A percentile compares a stretch with the other conserved stretches of the same genome.
These are phyloP conservation scores for Tricholoma flavovirens DNA, from an alignment of 768 basidiomycete species.

Conservation along the genomic window DNA sequence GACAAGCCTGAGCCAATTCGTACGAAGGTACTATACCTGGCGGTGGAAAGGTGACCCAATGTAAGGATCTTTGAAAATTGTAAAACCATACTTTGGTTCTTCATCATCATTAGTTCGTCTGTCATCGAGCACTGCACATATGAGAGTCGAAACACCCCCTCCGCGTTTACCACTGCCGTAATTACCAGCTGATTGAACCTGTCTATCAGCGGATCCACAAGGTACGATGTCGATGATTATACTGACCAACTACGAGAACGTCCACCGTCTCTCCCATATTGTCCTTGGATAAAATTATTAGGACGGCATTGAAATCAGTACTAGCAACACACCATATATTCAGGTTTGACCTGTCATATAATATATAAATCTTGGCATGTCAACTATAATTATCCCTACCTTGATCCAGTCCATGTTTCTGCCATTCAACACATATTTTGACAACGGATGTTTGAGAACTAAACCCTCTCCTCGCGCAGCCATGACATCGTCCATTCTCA, in stretches of 20 bases:
- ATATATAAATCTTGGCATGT: background rate
- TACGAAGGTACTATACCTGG: slow-evolving; percentile 81
- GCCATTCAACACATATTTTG: slow-evolving; percentile 81
- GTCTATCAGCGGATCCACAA: background rate
- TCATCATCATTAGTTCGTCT: slow-evolving; percentile 50
- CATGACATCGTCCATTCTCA: slow-evolving; percentile 79
- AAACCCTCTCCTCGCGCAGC: slow-evolving; percentile 86
- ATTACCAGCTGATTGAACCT: slow-evolving; percentile 55
- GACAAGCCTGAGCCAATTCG: slow-evolving; percentile 89
- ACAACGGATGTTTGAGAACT: slow-evolving; percentile 80
- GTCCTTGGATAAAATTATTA: slow-evolving; percentile 43
- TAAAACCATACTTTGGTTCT: slow-evolving; percentile 50
- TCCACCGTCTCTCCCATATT: slow-evolving; percentile 93
- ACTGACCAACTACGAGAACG: slow-evolving; percentile 79
- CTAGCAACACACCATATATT: slow-evolving; percentile 62
- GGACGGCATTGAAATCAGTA: background rate
- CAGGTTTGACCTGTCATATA: slow-evolving; percentile 63
- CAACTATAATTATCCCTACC: slow-evolving; percentile 28
- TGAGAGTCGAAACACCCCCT: slow-evolving; percentile 83
- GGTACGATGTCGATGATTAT: background rate
- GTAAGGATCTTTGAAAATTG: background rate
- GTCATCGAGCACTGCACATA: slow-evolving; percentile 87
- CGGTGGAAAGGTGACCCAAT: background rate
- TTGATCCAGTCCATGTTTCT: slow-evolving; percentile 94
- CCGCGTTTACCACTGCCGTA: slow-evolving; percentile 84